Conservation (phyloP, 768 basidiomycete species). For the Tylopilus rubrobrunneus region DNA sequence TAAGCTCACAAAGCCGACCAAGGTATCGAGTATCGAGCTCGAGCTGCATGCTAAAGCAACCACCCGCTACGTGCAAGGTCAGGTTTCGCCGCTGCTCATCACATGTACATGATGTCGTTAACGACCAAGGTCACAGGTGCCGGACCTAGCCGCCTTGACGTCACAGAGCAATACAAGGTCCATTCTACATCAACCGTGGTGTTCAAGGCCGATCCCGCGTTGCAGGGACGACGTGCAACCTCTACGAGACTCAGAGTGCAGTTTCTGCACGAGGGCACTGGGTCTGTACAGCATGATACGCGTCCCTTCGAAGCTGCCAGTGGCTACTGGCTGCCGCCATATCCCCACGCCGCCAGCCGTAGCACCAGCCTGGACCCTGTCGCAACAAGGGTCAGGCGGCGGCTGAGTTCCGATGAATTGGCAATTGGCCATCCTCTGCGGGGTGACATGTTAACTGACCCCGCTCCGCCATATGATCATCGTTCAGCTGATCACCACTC, state of each 20-base stretch:
- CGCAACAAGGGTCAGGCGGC: constrained; percentile 6
- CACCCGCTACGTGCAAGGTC: constrained; percentile 87
- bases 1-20: constrained; percentile 69
- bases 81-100: constrained; percentile 12
- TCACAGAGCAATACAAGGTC: constrained; percentile 73
- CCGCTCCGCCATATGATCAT: constrained; percentile 33
- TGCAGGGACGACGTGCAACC: constrained; percentile 21
- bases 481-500: constrained; percentile 1
- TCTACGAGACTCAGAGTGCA: constrained; percentile 17
- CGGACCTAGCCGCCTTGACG: constrained; percentile 70
- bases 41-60: constrained; percentile 68
- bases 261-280: constrained; percentile 4
- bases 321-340: not conserved
- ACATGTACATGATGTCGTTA: not conserved
- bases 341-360: not conserved
- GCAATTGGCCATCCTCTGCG: not conserved
- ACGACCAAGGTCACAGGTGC: constrained; percentile 35
- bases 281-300: not conserved
- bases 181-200: constrained; percentile 69
- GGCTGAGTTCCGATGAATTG: constrained; percentile 8
- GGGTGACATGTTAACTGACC: constrained; percentile 5
- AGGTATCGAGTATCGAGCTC: constrained; percentile 81
- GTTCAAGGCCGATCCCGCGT: constrained; percentile 56
- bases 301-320: not conserved
- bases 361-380: constrained; percentile 12